Percentiles rank a stretch among this genome's conserved stretches.
Evolutionary conservation across 2,329 filamentous ascomycete genomes (phyloP).

Genomic region (Pestalotiopsis fici): DNA sequence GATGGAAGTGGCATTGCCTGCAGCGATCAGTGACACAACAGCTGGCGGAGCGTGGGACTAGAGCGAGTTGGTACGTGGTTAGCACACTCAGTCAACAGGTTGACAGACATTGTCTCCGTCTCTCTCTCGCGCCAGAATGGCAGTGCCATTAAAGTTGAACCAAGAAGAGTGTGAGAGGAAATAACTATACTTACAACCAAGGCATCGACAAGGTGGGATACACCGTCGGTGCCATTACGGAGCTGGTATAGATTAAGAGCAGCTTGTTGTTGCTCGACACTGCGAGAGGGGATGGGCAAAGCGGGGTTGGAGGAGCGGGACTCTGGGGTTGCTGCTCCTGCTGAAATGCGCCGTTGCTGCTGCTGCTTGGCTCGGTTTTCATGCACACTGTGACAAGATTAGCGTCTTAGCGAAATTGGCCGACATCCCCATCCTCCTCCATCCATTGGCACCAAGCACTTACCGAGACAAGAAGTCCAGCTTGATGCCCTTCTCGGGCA

Average conservation of each 20-base stretch:
- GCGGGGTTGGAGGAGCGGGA: constrained; percentile 18
- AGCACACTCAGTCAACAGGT: background rate
- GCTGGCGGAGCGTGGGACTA: constrained; percentile 46
- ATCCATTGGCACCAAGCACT: constrained; percentile 20
- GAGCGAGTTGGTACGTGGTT: background rate
- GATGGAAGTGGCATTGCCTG: constrained; percentile 44
- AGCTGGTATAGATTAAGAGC: constrained; percentile 65
- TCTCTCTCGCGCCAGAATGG: background rate
- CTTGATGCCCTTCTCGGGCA: constrained; percentile 66
- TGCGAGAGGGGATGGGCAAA: constrained; percentile 35
- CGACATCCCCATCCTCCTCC: no score
- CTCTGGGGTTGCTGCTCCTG: constrained; percentile 11
- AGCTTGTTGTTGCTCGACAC: constrained; percentile 65
- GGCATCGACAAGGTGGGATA: constrained; percentile 57
- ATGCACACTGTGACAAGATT: constrained; percentile 27
- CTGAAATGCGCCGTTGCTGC: background rate
- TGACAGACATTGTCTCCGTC: background rate
- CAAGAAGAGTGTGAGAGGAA: background rate
- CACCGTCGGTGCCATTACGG: constrained; percentile 47
- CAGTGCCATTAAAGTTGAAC: background rate
- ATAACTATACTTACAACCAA: constrained; percentile 59
- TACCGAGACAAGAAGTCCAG: constrained; percentile 72
- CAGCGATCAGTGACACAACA: constrained; percentile 51
- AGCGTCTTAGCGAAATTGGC: constrained; percentile 14
- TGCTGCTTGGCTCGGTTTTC: constrained; percentile 21